A percentile compares a stretch with the other conserved stretches of the same genome.
phyloP scores from a whole-genome alignment of 2,329 filamentous ascomycete genomes.

The Penicillium janthinellum region DNA sequence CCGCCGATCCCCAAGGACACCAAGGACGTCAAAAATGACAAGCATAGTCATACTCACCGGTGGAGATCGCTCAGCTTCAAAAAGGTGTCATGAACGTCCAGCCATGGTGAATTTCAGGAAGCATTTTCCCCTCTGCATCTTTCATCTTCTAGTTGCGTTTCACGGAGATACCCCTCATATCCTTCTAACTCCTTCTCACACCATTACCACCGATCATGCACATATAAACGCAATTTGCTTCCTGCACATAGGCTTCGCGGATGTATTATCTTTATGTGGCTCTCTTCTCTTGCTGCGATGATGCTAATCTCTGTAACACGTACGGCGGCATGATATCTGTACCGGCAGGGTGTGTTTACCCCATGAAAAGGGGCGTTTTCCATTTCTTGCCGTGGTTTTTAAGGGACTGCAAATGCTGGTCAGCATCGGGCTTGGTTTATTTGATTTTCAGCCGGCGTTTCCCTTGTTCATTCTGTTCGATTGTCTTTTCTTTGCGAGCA shows the following conservation, averaged over 20 bases:
- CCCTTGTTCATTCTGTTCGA: background rate
- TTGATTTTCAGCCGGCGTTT: conserved; percentile 9
- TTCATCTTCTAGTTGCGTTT: conserved; percentile 12
- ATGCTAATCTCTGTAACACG: conserved; percentile 20
- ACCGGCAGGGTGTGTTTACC: conserved; percentile 3
- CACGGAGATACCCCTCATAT: conserved; percentile 22
- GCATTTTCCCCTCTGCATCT: conserved; percentile 17
- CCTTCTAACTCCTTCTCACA: background rate
- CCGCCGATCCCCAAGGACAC: conserved; percentile 7
- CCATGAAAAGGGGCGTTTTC: conserved; percentile 22
- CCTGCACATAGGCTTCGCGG: conserved; percentile 34
- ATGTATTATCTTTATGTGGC: conserved; percentile 35
- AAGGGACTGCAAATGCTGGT: conserved; percentile 15
- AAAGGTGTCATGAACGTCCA: conserved; percentile 15
- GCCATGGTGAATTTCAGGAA: conserved; percentile 6
- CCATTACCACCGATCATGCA: conserved; percentile 16
- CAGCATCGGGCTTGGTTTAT: conserved; percentile 10
- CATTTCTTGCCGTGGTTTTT: background rate
- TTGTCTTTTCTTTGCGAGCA: background rate
- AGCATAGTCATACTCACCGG: conserved; percentile 20
- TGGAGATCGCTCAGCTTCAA: conserved; percentile 31
- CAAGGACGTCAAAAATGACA: conserved; percentile 20
- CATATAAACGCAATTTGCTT: conserved; percentile 26
- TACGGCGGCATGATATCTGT: conserved; percentile 16
- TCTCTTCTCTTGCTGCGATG: conserved; percentile 15